These are phyloP conservation scores for Thielaviopsis cerberus DNA, from an alignment of 2,329 filamentous ascomycete species.

Conservation along the genomic window DNA sequence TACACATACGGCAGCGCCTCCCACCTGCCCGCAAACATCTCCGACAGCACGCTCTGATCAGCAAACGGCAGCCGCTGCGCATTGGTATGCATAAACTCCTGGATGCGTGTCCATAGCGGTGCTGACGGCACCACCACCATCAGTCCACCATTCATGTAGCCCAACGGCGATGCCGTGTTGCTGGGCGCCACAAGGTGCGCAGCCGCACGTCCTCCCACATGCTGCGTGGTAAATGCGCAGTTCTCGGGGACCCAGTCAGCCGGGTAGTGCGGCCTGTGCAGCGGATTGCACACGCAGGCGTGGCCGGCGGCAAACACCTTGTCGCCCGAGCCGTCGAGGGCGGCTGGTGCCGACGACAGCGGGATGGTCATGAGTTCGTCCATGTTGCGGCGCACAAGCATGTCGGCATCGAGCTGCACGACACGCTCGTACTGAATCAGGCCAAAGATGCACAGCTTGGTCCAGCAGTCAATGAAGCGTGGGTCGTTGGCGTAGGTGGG, in stretches of 20 bases:
- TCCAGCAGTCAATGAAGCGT: constrained; percentile 82
- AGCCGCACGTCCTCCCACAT: constrained; percentile 22
- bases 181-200: constrained; percentile 29
- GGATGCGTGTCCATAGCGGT: constrained; percentile 30
- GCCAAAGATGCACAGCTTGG: constrained; percentile 63
- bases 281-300: constrained; percentile 72
- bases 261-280: constrained; percentile 63
- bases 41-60: constrained; percentile 39
- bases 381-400: constrained; percentile 71
- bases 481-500: constrained; percentile 56
- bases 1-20: constrained; percentile 40
- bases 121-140: constrained; percentile 36
- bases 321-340: background rate
- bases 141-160: constrained; percentile 34
- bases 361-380: constrained; percentile 77
- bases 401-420: constrained; percentile 74
- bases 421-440: constrained; percentile 60
- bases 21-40: constrained; percentile 37
- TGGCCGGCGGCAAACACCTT: constrained; percentile 67
- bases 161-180: constrained; percentile 28
- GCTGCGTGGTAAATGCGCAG: constrained; percentile 40
- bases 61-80: constrained; percentile 35
- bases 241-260: constrained; percentile 41
- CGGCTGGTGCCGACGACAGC: constrained; percentile 33
- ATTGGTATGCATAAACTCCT: constrained; percentile 29